phyloP scores from a whole-genome alignment of 192 early-diverging fungal species.

The Coemansia javaensis region DNA sequence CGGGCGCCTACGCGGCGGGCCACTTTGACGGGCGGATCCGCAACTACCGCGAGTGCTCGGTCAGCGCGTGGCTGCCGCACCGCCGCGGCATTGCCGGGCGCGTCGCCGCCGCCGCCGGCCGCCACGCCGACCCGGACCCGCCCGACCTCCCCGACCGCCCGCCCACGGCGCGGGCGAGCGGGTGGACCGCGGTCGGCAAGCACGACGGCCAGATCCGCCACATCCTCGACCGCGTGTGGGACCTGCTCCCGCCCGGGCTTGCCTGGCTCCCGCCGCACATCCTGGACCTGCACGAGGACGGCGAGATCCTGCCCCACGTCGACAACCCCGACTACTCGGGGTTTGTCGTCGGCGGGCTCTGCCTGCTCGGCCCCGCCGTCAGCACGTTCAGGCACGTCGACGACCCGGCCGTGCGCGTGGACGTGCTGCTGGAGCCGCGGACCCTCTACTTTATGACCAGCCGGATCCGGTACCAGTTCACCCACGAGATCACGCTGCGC shows the following conservation, averaged over 20 bases:
- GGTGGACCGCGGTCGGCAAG: conserved; percentile 47
- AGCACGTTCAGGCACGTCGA: conserved; percentile 65
- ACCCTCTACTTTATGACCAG: conserved; percentile 73
- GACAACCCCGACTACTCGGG: conserved; percentile 80
- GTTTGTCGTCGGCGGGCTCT: conserved; percentile 67
- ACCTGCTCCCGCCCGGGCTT: conserved; percentile 51
- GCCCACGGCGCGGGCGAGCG: conserved; percentile 18
- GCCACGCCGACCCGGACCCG: conserved; percentile 23
- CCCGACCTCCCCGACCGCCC: conserved; percentile 31
- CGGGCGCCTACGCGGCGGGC: conserved; percentile 58
- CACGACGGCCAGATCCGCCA: conserved; percentile 46
- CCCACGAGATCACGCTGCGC: conserved; percentile 68
- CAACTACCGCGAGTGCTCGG: conserved; percentile 66
- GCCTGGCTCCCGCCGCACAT: conserved; percentile 76
- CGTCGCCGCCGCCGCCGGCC: conserved; percentile 21
- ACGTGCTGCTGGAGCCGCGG: conserved; percentile 58
- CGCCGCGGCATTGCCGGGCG: conserved; percentile 21
- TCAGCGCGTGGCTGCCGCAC: conserved; percentile 57
- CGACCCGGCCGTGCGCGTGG: conserved; percentile 56
- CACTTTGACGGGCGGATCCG: conserved; percentile 79
- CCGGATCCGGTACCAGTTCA: conserved; percentile 67
- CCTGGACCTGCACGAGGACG: conserved; percentile 65
- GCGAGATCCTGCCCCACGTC: conserved; percentile 76
- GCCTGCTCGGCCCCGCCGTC: conserved; percentile 65
- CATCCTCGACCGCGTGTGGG: conserved; percentile 57